Base-by-base conservation (phyloP, 75 land plant species). In the Isoetes taiwanensis region DNA sequence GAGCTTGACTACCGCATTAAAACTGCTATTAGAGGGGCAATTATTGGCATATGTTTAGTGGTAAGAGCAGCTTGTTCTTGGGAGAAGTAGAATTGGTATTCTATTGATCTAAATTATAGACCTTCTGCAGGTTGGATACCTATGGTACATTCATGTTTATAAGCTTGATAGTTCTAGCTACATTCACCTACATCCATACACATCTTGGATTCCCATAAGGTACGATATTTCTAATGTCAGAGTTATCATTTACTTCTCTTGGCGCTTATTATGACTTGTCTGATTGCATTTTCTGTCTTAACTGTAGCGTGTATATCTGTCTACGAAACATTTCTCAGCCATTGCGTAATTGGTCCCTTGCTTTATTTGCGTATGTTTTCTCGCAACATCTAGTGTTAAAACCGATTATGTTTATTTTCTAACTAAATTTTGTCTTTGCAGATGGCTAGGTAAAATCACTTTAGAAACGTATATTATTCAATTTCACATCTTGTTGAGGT, bases 141-240 rank as follows among this genome's bases (percentile, higher is more conserved):
- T 81, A 28, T 93, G 98, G 98, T 88, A 81, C 78, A 83, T 80
- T 43, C 78, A 76, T 56, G 74, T 93, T 34, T 93, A 93, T 76
- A 93, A 77, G 76, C 65, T 93, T 56, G 96, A 89, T 70, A 93
- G 79, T 72, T 53, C 71, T 55, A 59, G 75, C 19, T 93, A 93
- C 75, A 93, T 87, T 66, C 83, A 77, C 50, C 61, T 63, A 40
- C 98, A 93, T 76, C 98, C 98, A 10, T 93, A 93, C 66, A 88
- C 98, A 43, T 88, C 97, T 34, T 91, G 97, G 97, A 91, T 91
- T 42, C 97, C 97, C 1, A 91, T 91, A 72, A 91, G 84, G 97
- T 90, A 66, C 28, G 91, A 31, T 52, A 21, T n/a, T n/a, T n/a
- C n/a, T n/a, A n/a, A n/a, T n/a, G n/a, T n/a, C n/a, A n/a, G n/a